Evolutionary conservation across 441 rosid species (phyloP).

Genomic region (Oxalis stricta): DNA sequence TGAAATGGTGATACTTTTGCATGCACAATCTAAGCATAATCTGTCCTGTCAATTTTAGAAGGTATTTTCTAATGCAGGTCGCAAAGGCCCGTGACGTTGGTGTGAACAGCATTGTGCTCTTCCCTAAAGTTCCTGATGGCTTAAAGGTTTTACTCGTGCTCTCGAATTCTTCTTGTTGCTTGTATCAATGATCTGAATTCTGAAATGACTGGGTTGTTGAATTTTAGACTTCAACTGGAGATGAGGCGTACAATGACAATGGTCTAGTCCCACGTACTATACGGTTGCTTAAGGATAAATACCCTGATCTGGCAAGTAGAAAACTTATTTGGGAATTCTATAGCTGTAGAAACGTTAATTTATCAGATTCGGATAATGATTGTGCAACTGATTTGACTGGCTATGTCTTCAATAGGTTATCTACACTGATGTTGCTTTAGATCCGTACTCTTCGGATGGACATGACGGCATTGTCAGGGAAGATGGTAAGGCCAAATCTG

Average conservation of each 20-base stretch:
- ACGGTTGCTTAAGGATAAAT: conserved; percentile 81
- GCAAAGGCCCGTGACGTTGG: conserved; percentile 91
- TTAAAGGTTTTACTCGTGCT: conserved; percentile 48
- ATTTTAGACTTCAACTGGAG: conserved; percentile 65
- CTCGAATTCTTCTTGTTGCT: background rate
- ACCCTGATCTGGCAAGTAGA: conserved; percentile 76
- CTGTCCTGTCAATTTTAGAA: background rate
- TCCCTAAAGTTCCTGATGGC: conserved; percentile 95
- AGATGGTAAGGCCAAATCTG: conserved; percentile 53
- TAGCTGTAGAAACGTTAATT: background rate
- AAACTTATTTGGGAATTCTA: background rate
- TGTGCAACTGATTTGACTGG: background rate
- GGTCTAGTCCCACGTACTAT: conserved; percentile 85
- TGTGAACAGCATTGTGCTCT: conserved; percentile 68
- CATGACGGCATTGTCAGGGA: conserved; percentile 96
- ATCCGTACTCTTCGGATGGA: conserved; percentile 94
- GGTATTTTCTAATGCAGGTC: conserved; percentile 36
- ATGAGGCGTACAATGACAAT: conserved; percentile 82
- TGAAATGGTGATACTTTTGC: background rate
- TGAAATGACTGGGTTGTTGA: conserved; percentile 10
- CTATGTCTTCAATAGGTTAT: conserved; percentile 36
- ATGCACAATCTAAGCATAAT: background rate
- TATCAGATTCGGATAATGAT: background rate
- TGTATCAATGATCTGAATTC: background rate
- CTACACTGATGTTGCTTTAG: conserved; percentile 93